Conservation (phyloP, 345 rosid genomes). For the Erodium maritimum region DNA sequence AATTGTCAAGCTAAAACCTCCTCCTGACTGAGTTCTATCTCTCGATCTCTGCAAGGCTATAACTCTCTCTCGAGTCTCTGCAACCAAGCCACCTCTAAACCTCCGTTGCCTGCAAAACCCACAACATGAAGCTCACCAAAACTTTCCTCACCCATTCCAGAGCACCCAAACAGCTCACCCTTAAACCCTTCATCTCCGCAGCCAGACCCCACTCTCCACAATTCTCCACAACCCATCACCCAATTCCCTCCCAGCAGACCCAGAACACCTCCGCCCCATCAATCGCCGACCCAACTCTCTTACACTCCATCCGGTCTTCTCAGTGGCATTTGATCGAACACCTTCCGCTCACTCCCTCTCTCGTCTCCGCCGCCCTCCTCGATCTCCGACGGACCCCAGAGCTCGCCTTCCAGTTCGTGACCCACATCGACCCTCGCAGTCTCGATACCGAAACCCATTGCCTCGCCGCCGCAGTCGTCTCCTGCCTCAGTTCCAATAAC, state of each 20-base stretch:
- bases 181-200: neutral
- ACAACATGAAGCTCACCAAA: neutral
- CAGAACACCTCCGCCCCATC: neutral
- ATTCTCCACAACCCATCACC: too few relatives aligned
- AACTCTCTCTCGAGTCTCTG: too few relatives aligned
- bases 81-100: too few relatives aligned
- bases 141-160: neutral
- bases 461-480: slow-evolving; percentile 43
- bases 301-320: slow-evolving; percentile 33
- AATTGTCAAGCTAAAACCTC: too few relatives aligned
- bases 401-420: slow-evolving; percentile 39
- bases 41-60: too few relatives aligned
- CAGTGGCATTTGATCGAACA: slow-evolving; percentile 79
- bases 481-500: slow-evolving; percentile 45
- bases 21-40: too few relatives aligned
- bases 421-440: slow-evolving; percentile 22
- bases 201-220: neutral
- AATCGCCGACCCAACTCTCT: slow-evolving; percentile 6
- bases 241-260: neutral
- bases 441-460: slow-evolving; percentile 51
- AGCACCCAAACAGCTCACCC: neutral
- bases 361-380: slow-evolving; percentile 33
- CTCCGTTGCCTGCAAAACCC: neutral
- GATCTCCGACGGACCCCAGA: slow-evolving; percentile 45
- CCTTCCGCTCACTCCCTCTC: slow-evolving; percentile 28